Conservation (phyloP, 2,329 filamentous ascomycete species). For the Colletotrichum musicola region DNA sequence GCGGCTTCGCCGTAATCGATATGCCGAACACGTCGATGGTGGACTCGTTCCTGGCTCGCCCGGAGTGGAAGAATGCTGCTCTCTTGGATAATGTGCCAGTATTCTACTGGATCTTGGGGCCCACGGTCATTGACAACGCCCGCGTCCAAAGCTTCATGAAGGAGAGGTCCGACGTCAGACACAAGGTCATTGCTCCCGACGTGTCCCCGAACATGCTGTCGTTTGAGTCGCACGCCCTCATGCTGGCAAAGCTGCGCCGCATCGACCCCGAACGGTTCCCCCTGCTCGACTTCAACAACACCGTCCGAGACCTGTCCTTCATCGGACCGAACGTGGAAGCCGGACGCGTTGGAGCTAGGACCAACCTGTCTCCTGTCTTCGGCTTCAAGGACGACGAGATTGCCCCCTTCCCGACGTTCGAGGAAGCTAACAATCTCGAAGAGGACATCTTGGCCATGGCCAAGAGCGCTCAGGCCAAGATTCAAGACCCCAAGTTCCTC, state of each 20-base stretch:
- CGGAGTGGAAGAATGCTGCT: conserved; percentile 76
- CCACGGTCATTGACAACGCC: conserved; percentile 72
- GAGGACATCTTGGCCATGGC: conserved; percentile 66
- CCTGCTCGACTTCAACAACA: conserved; percentile 75
- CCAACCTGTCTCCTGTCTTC: conserved; percentile 62
- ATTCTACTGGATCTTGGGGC: conserved; percentile 86
- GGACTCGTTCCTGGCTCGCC: conserved; percentile 74
- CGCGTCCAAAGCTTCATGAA: conserved; percentile 78
- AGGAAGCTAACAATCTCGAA: conserved; percentile 54
- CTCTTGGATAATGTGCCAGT: conserved; percentile 76
- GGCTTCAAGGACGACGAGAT: conserved; percentile 60
- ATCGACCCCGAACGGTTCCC: conserved; percentile 82
- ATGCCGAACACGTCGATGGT: conserved; percentile 80
- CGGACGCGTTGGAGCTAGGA: conserved; percentile 58
- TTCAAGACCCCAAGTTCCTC: conserved; percentile 60
- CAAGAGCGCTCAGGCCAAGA: conserved; percentile 56
- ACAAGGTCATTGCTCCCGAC: conserved; percentile 83
- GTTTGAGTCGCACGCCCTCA: conserved; percentile 74
- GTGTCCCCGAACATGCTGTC: conserved; percentile 81
- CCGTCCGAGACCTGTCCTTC: conserved; percentile 42
- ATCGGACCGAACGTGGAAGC: conserved; percentile 49
- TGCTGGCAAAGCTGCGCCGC: conserved; percentile 76
- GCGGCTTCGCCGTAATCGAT: conserved; percentile 84
- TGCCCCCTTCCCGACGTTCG: conserved; percentile 55
- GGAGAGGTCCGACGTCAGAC: conserved; percentile 71